These are phyloP conservation scores for Harringtonia lauricola DNA, from an alignment of 2,329 filamentous ascomycete genomes.

Conservation along the genomic window DNA sequence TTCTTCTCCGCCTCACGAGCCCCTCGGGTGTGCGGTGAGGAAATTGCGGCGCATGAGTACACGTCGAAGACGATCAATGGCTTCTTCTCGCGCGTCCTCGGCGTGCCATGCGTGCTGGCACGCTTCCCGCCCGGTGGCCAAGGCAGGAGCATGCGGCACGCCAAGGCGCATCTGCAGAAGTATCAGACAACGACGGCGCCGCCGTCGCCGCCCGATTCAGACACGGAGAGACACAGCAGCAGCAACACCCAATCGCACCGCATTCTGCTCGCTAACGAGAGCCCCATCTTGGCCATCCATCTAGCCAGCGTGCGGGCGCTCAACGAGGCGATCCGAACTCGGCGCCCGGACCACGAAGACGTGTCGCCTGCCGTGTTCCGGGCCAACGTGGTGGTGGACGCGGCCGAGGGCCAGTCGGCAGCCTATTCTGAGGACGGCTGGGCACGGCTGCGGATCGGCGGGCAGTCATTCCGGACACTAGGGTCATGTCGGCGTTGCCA, in stretches of 20 bases:
- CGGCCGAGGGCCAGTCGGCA: conserved; percentile 1
- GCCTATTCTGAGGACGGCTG: conserved; percentile 76
- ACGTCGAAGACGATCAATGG: conserved; percentile 49
- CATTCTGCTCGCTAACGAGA: conserved; percentile 85
- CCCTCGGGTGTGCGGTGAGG: conserved; percentile 68
- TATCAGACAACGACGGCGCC: conserved; percentile 33
- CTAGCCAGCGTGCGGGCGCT: conserved; percentile 67
- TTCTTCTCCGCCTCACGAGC: conserved; percentile 15
- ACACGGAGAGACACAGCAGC: conserved; percentile 25
- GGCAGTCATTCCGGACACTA: conserved; percentile 56
- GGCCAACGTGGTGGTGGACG: conserved; percentile 72
- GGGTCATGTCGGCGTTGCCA: conserved; percentile 83
- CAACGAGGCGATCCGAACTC: conserved; percentile 58
- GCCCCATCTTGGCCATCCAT: conserved; percentile 78
- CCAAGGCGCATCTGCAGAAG: conserved; percentile 59
- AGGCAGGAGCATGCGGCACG: conserved; percentile 50
- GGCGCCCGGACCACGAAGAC: conserved; percentile 18
- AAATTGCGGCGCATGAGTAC: conserved; percentile 61
- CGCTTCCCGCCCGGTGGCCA: conserved; percentile 64
- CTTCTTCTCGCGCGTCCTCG: conserved; percentile 70
- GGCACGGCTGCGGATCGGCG: conserved; percentile 55
- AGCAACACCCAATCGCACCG: conserved; percentile 19
- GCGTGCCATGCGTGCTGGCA: conserved; percentile 71
- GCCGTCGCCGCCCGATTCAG: conserved; percentile 40
- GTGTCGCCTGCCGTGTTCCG: conserved; percentile 70